Base-by-base conservation (phyloP, 768 basidiomycete genomes). In the Solioccasus polychromus region DNA sequence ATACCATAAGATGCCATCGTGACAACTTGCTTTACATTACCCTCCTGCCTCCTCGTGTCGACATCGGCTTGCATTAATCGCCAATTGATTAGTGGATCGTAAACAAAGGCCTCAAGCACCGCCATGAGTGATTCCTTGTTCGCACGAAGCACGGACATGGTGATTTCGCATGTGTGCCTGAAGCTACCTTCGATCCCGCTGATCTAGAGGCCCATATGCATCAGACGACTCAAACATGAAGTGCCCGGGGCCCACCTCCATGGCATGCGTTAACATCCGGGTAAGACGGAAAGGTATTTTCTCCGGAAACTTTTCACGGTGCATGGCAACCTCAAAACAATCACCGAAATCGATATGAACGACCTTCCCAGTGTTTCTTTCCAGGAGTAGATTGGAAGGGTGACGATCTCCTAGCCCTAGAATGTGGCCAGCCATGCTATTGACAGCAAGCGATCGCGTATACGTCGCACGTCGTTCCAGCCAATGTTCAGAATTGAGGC, bases 41-140 rank as follows among this genome's bases (percentile, higher is more conserved):
- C 85, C 64, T 89, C 85, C 24, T 78, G 74, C 41, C 83, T 79
- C 45, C 83, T 76, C 19, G 73, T 73, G 46, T 91, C 88, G 30
- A 79, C 82, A 42, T 93, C 90, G 5, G 86, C 79, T 58, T 89
- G 88, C 76, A 91, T 87, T 51, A 96, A 72, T 56, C 93, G 81
- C 93, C 94, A 99, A 59, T 92, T 95, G 73, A 98, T 94, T 45
- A 99, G 71, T 11, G 96, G 96, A 61, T 99, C 96, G 58, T 98
- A 97, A 8, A 98, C 94, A 62, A 99, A 98, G 7, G 96, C 95
- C 65, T 99, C 96, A 23, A 99, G 74, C 17, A 99, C 95, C 5
- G 96, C 96, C 90, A 98, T 92, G 48, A 99, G 73, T n/a, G 93
- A 96, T 65, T 99, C 96, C 68, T 93, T 93, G 71, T 99, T 98